phyloP scores from a whole-genome alignment of 352 stramenopile species.

The Phytopythium litorale region DNA sequence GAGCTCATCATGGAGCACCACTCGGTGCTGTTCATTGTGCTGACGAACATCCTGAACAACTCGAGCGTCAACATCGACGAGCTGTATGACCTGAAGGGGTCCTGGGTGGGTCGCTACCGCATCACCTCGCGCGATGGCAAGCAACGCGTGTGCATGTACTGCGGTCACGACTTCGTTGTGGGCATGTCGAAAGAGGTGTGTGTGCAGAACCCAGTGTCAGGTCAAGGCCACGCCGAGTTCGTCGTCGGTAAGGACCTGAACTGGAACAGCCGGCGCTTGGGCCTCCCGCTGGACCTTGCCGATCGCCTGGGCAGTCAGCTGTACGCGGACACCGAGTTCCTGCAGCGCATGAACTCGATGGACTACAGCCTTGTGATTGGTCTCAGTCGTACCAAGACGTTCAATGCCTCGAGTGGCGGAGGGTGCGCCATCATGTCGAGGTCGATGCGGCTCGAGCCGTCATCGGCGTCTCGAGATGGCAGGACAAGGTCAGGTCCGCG shows the following conservation, averaged over 20 bases:
- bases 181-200: constrained; percentile 82
- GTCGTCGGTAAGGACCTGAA: constrained; percentile 86
- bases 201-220: constrained; percentile 52
- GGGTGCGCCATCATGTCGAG: constrained; percentile 13
- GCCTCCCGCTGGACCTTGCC: constrained; percentile 61
- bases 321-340: constrained; percentile 89
- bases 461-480: constrained; percentile 1
- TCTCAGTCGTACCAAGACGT: constrained; percentile 59
- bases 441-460: constrained; percentile 19
- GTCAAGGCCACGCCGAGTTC: constrained; percentile 71
- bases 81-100: constrained; percentile 89
- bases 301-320: constrained; percentile 83
- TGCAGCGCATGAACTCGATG: constrained; percentile 95
- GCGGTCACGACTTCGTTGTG: constrained; percentile 82
- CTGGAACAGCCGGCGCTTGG: constrained; percentile 77
- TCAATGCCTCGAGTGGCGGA: constrained; percentile 30
- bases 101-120: constrained; percentile 84
- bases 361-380: constrained; percentile 96
- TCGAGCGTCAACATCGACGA: constrained; percentile 81
- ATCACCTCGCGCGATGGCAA: constrained; percentile 57
- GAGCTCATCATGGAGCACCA: constrained; percentile 85
- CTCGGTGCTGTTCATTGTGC: constrained; percentile 84
- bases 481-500: not conserved
- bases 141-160: constrained; percentile 85
- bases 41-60: constrained; percentile 89